A percentile compares a stretch with the other conserved stretches of the same genome.
Conservation (phyloP, 148 eudicot species). For the Rhododendron ovatum region DNA sequence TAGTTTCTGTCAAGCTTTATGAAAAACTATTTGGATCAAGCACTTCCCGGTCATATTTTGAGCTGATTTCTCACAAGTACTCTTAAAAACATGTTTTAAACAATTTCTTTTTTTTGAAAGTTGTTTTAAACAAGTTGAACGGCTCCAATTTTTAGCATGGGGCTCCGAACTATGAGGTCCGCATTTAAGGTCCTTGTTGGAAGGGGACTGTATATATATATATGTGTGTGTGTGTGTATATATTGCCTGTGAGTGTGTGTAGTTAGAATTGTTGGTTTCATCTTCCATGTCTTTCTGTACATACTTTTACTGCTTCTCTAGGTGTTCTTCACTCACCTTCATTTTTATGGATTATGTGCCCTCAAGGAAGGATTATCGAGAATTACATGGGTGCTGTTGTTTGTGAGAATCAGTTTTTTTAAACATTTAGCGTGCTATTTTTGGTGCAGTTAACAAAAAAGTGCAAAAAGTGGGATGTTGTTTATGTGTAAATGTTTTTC, state of each 20-base stretch:
- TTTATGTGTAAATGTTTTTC: not conserved
- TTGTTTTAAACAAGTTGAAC: too few relatives aligned
- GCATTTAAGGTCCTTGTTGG: too few relatives aligned
- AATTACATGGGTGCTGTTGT: not conserved
- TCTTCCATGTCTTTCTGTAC: not conserved
- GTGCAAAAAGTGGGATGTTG: not conserved
- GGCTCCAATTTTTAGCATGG: too few relatives aligned
- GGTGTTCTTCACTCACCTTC: not conserved
- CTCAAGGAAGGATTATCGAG: not conserved
- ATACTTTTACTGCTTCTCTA: not conserved
- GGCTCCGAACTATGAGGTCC: too few relatives aligned
- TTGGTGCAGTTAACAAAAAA: not conserved
- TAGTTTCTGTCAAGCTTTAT: too few relatives aligned
- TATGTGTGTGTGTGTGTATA: too few relatives aligned
- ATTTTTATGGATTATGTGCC: not conserved
- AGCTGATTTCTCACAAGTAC: too few relatives aligned
- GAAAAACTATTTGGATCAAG: too few relatives aligned
- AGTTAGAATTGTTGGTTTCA: not conserved
- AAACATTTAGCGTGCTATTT: not conserved
- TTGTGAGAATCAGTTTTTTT: not conserved
- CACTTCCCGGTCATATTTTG: too few relatives aligned
- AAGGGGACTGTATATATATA: too few relatives aligned
- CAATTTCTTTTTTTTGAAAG: too few relatives aligned
- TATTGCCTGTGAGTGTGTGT: not conserved
- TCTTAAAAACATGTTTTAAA: too few relatives aligned